Conservation (phyloP, 2,329 filamentous ascomycete genomes). For the Beauveria sp. region DNA sequence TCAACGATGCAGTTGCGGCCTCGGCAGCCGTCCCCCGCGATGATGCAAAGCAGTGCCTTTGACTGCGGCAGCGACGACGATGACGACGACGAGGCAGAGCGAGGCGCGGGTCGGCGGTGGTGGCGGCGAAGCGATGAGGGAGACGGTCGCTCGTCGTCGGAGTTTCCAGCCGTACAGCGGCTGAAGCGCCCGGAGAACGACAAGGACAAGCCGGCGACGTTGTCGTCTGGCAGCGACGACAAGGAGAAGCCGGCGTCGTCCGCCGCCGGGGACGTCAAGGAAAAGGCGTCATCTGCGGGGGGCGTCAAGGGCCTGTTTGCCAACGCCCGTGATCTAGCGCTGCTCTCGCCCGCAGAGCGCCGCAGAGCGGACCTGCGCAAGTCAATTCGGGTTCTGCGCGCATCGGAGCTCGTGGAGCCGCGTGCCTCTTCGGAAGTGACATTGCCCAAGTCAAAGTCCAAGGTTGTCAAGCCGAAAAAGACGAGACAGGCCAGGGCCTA, state of each 20-base stretch:
- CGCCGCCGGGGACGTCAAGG: not conserved
- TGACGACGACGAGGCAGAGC: slow-evolving; percentile 3
- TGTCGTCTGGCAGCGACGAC: not conserved
- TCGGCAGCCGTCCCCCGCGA: not conserved
- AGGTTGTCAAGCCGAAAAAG: no score
- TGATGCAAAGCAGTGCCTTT: slow-evolving; percentile 23
- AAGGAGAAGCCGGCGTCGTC: not conserved
- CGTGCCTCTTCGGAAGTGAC: no score
- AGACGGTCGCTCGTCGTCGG: not conserved
- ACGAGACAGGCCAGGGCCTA: no score
- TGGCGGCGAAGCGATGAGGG: slow-evolving; percentile 16
- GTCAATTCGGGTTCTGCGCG: slow-evolving; percentile 28
- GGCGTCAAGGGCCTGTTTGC: slow-evolving; percentile 20
- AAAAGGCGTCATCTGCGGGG: slow-evolving; percentile 11
- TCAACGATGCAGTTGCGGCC: not conserved
- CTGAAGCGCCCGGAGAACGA: slow-evolving; percentile 9
- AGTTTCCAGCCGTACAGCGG: slow-evolving; percentile 12
- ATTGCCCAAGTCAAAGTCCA: no score
- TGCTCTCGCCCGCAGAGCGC: slow-evolving; percentile 22
- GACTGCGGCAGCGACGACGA: slow-evolving; percentile 23
- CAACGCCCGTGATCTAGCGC: slow-evolving; percentile 18
- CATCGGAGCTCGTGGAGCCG: slow-evolving; percentile 10
- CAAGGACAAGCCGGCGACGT: slow-evolving; percentile 12
- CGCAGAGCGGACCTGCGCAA: slow-evolving; percentile 28
- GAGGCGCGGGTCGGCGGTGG: slow-evolving; percentile 13